Conservation (phyloP, 1,284 basidiomycete genomes). For the Cronartium ribicola region DNA sequence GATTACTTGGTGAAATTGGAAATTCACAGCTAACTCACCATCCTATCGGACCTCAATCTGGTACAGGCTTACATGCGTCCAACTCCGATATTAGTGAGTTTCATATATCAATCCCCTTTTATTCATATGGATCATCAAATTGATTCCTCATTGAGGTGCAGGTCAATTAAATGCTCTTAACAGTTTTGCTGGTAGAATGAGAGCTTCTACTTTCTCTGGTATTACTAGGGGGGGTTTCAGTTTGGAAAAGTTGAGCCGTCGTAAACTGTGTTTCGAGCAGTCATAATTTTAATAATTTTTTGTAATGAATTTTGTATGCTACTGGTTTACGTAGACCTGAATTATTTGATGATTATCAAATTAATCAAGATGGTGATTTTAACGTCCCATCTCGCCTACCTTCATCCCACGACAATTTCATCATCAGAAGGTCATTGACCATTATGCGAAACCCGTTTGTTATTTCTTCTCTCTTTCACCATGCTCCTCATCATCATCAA, state of each 20-base stretch:
- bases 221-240: too few species aligned
- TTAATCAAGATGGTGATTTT: too few species aligned
- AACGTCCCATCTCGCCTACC: too few species aligned
- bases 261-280: too few species aligned
- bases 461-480: background rate
- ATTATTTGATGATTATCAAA: too few species aligned
- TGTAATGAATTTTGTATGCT: too few species aligned
- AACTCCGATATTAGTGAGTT: background rate
- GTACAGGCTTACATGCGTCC: background rate
- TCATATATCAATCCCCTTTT: background rate
- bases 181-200: too few species aligned
- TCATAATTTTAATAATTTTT: too few species aligned
- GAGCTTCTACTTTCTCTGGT: too few species aligned
- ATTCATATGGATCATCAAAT: background rate
- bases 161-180: too few species aligned
- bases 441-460: conserved; percentile 30
- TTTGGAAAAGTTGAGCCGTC: too few species aligned
- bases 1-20: background rate
- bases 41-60: background rate
- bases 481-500: background rate
- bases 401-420: background rate
- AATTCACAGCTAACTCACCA: background rate
- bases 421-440: conserved; percentile 35
- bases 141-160: background rate
- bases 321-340: too few species aligned